Conservation (phyloP, 305 asterid species). For the Fraxinus velutina region DNA sequence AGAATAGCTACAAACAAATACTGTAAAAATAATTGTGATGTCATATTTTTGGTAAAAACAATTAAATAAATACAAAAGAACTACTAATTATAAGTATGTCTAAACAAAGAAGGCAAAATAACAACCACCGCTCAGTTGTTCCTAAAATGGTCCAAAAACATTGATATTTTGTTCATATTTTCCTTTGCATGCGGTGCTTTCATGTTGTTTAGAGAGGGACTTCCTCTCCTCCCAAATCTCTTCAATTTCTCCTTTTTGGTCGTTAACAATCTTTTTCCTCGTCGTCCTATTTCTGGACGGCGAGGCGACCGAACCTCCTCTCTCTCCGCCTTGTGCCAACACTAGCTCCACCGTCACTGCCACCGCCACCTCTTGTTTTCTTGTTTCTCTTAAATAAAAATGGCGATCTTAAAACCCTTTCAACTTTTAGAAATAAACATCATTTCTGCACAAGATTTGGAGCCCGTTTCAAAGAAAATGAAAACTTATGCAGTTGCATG, state of each 20-base stretch:
- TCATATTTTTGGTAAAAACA: not conserved
- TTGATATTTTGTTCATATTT: slow-evolving; percentile 15
- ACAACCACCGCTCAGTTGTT: not conserved
- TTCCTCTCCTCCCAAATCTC: slow-evolving; percentile 29
- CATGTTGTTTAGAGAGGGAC: slow-evolving; percentile 32
- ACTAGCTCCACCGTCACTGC: not conserved
- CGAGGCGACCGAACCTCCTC: slow-evolving; percentile 22
- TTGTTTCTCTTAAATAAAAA: slow-evolving; percentile 14
- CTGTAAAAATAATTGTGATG: not conserved
- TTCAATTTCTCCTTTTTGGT: slow-evolving; percentile 7
- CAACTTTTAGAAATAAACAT: slow-evolving; percentile 81
- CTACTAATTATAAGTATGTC: not conserved
- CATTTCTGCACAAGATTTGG: slow-evolving; percentile 84
- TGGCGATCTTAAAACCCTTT: slow-evolving; percentile 55
- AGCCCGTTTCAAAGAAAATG: slow-evolving; percentile 62
- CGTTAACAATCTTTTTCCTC: slow-evolving; percentile 33
- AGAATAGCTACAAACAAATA: not conserved
- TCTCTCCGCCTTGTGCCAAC: not conserved
- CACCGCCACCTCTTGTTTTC: not conserved
- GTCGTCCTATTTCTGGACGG: slow-evolving; percentile 47
- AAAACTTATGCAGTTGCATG: slow-evolving; percentile 75
- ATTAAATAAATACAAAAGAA: not conserved
- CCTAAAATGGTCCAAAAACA: slow-evolving; percentile 7
- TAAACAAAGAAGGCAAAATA: not conserved
- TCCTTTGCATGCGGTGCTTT: slow-evolving; percentile 24